These are phyloP conservation scores for Phaeosphaeriaceae sp. DNA, from an alignment of 2,329 filamentous ascomycete species.

Conservation along the genomic window DNA sequence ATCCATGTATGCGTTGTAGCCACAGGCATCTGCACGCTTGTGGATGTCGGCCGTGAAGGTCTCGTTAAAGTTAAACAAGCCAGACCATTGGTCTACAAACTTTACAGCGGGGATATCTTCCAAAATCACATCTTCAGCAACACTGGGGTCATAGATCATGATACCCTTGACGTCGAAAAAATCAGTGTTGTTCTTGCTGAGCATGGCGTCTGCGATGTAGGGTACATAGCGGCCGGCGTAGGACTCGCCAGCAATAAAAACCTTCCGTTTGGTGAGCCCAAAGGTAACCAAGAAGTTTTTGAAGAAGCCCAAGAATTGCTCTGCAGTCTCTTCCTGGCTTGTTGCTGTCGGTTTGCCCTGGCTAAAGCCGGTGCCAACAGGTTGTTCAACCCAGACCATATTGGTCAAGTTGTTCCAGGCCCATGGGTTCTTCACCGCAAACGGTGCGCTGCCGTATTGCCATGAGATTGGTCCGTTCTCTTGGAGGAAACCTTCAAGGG, in stretches of 20 bases:
- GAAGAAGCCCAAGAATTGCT: conserved; percentile 79
- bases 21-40: conserved; percentile 62
- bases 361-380: conserved; percentile 71
- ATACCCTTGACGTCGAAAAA: conserved; percentile 74
- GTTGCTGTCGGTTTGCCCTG: conserved; percentile 68
- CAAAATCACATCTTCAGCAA: conserved; percentile 61
- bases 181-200: conserved; percentile 68
- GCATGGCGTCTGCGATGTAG: conserved; percentile 75
- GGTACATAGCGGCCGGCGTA: conserved; percentile 71
- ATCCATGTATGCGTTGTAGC: conserved; percentile 66
- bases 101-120: conserved; percentile 61
- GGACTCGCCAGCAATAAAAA: conserved; percentile 76
- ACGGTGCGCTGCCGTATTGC: conserved; percentile 50
- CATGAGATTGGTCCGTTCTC: conserved; percentile 57
- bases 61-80: conserved; percentile 69
- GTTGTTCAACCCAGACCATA: conserved; percentile 77
- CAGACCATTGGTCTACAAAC: conserved; percentile 66
- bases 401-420: conserved; percentile 70
- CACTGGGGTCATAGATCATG: conserved; percentile 74
- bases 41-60: conserved; percentile 62
- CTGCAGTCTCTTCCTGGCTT: conserved; percentile 70
- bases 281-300: conserved; percentile 79
- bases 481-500: conserved; percentile 57
- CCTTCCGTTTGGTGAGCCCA: conserved; percentile 67
- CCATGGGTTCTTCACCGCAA: conserved; percentile 53